Evolutionary conservation across 2,329 filamentous ascomycete species (phyloP).

Genomic region (Aspergillus hortae): DNA sequence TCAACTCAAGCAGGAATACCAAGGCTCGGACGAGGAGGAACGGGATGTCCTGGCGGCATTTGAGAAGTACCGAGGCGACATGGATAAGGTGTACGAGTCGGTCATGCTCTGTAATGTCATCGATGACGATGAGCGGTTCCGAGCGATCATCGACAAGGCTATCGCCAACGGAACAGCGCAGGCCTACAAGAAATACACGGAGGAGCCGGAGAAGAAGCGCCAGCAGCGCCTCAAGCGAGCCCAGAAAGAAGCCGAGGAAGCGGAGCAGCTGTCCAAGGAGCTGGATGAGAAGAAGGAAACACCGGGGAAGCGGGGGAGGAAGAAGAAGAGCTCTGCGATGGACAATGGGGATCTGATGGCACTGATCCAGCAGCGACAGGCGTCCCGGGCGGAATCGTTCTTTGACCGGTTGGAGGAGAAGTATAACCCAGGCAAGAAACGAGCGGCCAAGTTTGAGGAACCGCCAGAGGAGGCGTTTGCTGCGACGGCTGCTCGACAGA

Average conservation of each 20-base stretch:
- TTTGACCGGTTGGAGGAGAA: conserved; percentile 74
- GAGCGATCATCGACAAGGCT: conserved; percentile 73
- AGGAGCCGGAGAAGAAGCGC: conserved; percentile 66
- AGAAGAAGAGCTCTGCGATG: conserved; percentile 23
- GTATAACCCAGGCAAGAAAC: conserved; percentile 54
- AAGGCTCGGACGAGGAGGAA: conserved; percentile 79
- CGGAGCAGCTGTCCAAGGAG: conserved; percentile 71
- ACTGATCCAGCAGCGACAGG: conserved; percentile 69
- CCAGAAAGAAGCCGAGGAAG: conserved; percentile 66
- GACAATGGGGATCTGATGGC: conserved; percentile 57
- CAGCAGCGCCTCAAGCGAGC: conserved; percentile 59
- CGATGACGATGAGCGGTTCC: conserved; percentile 82
- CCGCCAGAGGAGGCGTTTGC: conserved; percentile 62
- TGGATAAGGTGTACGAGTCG: conserved; percentile 72
- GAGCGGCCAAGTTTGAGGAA: conserved; percentile 47
- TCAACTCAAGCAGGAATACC: conserved; percentile 73
- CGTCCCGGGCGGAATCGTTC: conserved; percentile 59
- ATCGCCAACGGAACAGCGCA: conserved; percentile 68
- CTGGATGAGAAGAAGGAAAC: conserved; percentile 63
- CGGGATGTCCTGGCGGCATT: conserved; percentile 75
- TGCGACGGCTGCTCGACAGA: conserved; percentile 36
- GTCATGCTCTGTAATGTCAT: conserved; percentile 85
- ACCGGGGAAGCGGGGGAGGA: conserved; percentile 13
- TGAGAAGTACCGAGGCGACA: conserved; percentile 66
- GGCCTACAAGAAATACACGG: conserved; percentile 64